These are phyloP conservation scores for Eleusine indica DNA, from an alignment of 176 grass and related monocot genomes.

Conservation along the genomic window DNA sequence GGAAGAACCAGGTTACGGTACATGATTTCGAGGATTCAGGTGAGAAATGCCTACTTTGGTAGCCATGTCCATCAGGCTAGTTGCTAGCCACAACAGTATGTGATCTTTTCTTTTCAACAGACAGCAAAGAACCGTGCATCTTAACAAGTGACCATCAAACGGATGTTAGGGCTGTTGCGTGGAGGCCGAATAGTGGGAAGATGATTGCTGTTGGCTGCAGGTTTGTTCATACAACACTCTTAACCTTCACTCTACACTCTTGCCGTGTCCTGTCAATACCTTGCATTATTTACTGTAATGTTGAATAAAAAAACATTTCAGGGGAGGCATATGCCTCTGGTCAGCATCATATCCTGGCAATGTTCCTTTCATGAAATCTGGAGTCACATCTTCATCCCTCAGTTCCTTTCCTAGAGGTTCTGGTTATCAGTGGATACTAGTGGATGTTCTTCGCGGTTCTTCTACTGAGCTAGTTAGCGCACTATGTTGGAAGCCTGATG, in stretches of 20 bases:
- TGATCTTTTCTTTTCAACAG: slow-evolving; percentile 39
- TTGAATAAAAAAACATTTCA: slow-evolving; percentile 26
- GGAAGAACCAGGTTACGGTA: slow-evolving; percentile 70
- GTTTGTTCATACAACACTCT: slow-evolving; percentile 43
- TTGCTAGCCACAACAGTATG: not conserved
- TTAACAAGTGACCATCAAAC: slow-evolving; percentile 78
- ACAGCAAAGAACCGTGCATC: slow-evolving; percentile 82
- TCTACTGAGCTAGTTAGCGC: slow-evolving; percentile 62
- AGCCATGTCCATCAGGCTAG: slow-evolving; percentile 2
- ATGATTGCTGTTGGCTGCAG: slow-evolving; percentile 90
- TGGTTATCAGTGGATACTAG: slow-evolving; percentile 71
- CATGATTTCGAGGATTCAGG: slow-evolving; percentile 82
- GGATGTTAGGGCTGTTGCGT: slow-evolving; percentile 75
- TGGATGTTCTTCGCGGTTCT: slow-evolving; percentile 72
- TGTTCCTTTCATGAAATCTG: slow-evolving; percentile 66
- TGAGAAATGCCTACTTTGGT: slow-evolving; percentile 48
- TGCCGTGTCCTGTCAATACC: slow-evolving; percentile 12
- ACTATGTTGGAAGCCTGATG: slow-evolving; percentile 91
- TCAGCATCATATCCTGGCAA: slow-evolving; percentile 94
- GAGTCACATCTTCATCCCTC: slow-evolving; percentile 50
- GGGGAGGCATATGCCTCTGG: slow-evolving; percentile 87
- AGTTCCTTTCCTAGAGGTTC: slow-evolving; percentile 71
- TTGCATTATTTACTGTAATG: slow-evolving; percentile 18
- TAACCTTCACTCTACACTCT: slow-evolving; percentile 24
- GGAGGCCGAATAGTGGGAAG: slow-evolving; percentile 96